Evolutionary conservation across 768 basidiomycete genomes (phyloP).

Genomic region (Gloeopeniophorella convolvens): DNA sequence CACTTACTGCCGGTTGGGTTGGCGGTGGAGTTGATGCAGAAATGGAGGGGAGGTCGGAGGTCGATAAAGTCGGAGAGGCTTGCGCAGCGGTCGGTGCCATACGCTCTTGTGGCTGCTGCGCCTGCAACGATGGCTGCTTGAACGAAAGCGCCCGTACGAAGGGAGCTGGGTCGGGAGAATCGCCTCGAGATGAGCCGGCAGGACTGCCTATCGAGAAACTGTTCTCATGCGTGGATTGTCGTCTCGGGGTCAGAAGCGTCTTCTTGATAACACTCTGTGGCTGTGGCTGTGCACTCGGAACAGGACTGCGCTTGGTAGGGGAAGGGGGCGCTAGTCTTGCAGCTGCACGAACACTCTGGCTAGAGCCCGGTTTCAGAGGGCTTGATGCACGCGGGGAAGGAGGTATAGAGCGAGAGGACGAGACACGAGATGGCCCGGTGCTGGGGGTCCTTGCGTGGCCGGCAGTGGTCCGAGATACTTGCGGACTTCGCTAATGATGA

Average conservation of each 20-base stretch:
- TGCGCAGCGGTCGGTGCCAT: conserved; percentile 6
- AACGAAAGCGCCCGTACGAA: conserved; percentile 17
- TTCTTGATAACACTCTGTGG: conserved; percentile 8
- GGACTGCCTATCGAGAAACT: conserved; percentile 26
- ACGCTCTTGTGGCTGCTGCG: conserved; percentile 12
- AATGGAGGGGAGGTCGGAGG: background rate
- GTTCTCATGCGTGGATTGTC: conserved; percentile 31
- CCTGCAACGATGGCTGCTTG: conserved; percentile 34
- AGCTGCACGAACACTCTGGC: conserved; percentile 8
- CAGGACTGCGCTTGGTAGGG: conserved; percentile 47
- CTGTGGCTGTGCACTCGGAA: conserved; percentile 9
- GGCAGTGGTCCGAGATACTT: background rate
- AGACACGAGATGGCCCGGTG: conserved; percentile 10
- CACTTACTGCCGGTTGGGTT: conserved; percentile 1
- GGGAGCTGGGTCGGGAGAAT: conserved; percentile 26
- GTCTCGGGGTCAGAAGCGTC: conserved; percentile 34
- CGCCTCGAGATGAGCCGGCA: conserved; percentile 28
- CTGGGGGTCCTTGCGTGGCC: conserved; percentile 15
- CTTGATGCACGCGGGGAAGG: conserved; percentile 17
- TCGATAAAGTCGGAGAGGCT: conserved; percentile 9
- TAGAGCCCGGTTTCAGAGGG: conserved; percentile 12
- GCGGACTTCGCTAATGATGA: conserved; percentile 6
- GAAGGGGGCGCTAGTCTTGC: conserved; percentile 33
- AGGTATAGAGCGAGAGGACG: conserved; percentile 15
- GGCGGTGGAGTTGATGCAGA: conserved; percentile 4